Evolutionary conservation across 73 alveolate species (phyloP).

Genomic region (Effrenium voratum): DNA sequence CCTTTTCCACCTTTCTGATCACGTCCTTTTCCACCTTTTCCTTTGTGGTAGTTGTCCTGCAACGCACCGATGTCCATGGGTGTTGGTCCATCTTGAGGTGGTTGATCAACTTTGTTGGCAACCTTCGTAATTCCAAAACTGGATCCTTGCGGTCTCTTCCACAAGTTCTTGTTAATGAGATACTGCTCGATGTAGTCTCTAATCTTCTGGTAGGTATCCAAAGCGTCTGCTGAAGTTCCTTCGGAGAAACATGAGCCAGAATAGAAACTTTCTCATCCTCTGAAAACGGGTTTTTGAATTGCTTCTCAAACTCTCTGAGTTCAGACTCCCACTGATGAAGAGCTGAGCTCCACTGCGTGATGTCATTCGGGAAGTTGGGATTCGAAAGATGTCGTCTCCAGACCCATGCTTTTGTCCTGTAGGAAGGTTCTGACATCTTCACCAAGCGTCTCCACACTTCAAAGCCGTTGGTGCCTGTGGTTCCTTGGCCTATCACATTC

Average conservation of each 20-base stretch:
- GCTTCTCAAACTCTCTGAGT: neutral
- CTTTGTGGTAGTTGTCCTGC: neutral
- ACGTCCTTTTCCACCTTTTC: neutral
- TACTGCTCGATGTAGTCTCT: conserved; percentile 4
- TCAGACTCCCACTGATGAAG: conserved; percentile 1
- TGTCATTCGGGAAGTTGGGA: conserved; percentile 2
- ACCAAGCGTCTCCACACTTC: conserved; percentile 8
- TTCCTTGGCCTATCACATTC: conserved; percentile 54
- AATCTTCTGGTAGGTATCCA: neutral
- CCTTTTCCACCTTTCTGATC: neutral
- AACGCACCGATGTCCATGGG: conserved; percentile 12
- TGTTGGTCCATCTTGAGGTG: neutral
- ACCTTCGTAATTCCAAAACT: neutral
- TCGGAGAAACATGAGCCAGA: neutral
- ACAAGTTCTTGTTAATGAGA: neutral
- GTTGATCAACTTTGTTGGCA: neutral
- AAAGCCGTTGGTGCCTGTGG: neutral
- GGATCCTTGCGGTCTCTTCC: conserved; percentile 15
- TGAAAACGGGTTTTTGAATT: neutral
- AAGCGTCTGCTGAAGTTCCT: neutral
- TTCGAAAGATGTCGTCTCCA: neutral
- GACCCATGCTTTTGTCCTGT: neutral
- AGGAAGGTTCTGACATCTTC: neutral
- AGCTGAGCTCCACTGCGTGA: neutral
- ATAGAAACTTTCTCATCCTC: neutral